phyloP scores from a whole-genome alignment of 2,329 filamentous ascomycete species.

The Dothistroma pini region DNA sequence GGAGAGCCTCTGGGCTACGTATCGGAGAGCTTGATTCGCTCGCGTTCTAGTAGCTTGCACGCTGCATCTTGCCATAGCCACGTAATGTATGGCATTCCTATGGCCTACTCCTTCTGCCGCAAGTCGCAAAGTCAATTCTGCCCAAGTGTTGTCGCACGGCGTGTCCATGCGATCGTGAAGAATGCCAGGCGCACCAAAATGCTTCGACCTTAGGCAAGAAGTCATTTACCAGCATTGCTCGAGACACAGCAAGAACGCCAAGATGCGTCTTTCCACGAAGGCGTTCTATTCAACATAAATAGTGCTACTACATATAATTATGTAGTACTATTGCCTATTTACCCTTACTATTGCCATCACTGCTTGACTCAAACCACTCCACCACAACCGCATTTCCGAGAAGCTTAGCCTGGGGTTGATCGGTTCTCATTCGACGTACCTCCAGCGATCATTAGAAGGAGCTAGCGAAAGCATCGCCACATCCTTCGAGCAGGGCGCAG shows the following conservation, averaged over 20 bases:
- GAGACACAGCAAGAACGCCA: not conserved
- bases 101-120: not conserved
- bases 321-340: no score
- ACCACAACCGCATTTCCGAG: constrained; percentile 4
- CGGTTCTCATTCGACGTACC: not conserved
- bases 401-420: not conserved
- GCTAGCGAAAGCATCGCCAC: constrained; percentile 4
- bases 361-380: not conserved
- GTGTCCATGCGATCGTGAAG: not conserved
- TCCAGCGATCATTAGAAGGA: not conserved
- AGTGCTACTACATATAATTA: no score
- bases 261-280: not conserved
- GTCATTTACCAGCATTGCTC: not conserved
- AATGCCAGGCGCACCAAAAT: not conserved
- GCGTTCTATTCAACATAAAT: no score
- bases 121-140: not conserved
- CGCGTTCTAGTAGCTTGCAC: not conserved
- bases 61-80: not conserved
- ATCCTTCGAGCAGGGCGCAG: constrained; percentile 4
- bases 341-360: no score
- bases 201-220: not conserved
- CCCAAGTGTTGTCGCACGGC: not conserved
- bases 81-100: not conserved
- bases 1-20: not conserved
- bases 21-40: not conserved